Base-by-base conservation (phyloP, 2,329 filamentous ascomycete genomes). In the Beauveria scarabaeidicola region DNA sequence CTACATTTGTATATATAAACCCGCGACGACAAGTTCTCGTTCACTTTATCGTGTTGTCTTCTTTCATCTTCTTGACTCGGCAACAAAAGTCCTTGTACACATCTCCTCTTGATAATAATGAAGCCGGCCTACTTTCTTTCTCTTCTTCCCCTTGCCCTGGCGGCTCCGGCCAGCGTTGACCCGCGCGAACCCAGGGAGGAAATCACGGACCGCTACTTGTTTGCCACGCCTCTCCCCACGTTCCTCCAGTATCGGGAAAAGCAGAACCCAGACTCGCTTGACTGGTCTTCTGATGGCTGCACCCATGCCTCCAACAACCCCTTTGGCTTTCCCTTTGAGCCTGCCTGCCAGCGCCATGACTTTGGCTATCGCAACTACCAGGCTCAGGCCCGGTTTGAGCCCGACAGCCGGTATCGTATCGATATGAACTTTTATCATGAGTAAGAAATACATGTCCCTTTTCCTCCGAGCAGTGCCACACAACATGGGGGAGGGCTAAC, bases 371-470 rank as follows among this genome's bases (percentile, higher is more conserved):
- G 70, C 43, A 78, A 78, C 66, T 76, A 69, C 50, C 51, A 52
- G 29, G 23, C 25, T 17, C 60, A 61, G 41, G 8, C 19, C 5
- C 73, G 79, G n/a, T 80, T 80, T 65, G 72, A 68, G 27, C 66
- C 68, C 2, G 63, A 60, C 8, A 68, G 68, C 51, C 75, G 75
- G 61, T 44, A 66, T 52, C 67, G 60, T 15, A 73, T 81, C 56
- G 78, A 81, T 58, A 62, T 66, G 52, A 75, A 77, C n/a, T 80
- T 81, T 65, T 72, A 40, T 5, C 21, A 50, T 1, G 60, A 76
- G 70, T 73, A 56, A 25, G 68, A 62, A 21, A 5, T 3, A n/a
- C 5, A 9, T 32, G 6, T 1, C 19, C 51, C 13, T 2, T 11
- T n/a, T 29, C 9, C 29, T 36, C 27, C 23, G 10, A 21, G 5